Conservation (phyloP, 2,329 filamentous ascomycete genomes). For the Davidsoniella australis region DNA sequence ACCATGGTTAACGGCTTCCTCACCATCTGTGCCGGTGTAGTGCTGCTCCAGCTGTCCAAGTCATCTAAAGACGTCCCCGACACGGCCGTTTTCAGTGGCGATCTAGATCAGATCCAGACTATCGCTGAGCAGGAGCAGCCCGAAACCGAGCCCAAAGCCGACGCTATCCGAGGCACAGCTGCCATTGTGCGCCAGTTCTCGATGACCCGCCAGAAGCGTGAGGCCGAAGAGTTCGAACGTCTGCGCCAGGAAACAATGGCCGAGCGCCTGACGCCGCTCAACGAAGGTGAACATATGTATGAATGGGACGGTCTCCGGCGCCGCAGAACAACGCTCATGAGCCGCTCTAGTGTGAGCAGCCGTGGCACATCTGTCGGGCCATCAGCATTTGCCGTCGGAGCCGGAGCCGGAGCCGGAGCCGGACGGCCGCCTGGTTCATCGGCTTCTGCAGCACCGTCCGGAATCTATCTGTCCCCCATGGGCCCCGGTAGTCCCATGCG, state of each 20-base stretch:
- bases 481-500: background rate
- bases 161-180: slow-evolving; percentile 81
- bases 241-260: slow-evolving; percentile 61
- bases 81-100: slow-evolving; percentile 75
- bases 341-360: slow-evolving; percentile 8
- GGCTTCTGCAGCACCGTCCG: slow-evolving; percentile 1
- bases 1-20: slow-evolving; percentile 90
- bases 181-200: slow-evolving; percentile 78
- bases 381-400: slow-evolving; percentile 1
- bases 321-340: slow-evolving; percentile 35
- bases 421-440: slow-evolving; percentile 7
- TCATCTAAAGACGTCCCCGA: slow-evolving; percentile 96
- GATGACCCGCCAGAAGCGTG: slow-evolving; percentile 54
- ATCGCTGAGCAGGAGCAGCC: slow-evolving; percentile 90
- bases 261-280: slow-evolving; percentile 57
- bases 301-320: slow-evolving; percentile 87
- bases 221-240: slow-evolving; percentile 61
- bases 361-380: slow-evolving; percentile 15
- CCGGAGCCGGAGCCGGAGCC: background rate
- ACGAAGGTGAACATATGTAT: slow-evolving; percentile 51
- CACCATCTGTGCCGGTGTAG: slow-evolving; percentile 81
- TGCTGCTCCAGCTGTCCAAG: slow-evolving; percentile 89
- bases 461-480: background rate
- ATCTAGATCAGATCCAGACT: slow-evolving; percentile 86
- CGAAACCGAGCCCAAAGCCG: slow-evolving; percentile 91